Conservation (phyloP, 2,329 filamentous ascomycete genomes). For the Fusarium sp. region DNA sequence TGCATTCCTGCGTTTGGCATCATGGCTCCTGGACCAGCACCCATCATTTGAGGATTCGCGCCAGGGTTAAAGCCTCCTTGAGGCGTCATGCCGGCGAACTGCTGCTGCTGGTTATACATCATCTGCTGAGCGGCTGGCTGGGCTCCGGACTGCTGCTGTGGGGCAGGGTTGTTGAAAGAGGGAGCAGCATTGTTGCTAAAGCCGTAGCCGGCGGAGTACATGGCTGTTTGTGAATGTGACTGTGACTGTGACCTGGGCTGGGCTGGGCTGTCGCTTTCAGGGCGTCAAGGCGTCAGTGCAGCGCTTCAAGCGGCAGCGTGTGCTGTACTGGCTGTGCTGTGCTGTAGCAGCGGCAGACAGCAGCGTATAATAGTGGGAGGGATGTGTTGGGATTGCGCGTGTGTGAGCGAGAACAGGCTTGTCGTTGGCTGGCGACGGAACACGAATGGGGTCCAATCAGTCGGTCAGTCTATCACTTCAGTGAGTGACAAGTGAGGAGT, state of each 20-base stretch:
- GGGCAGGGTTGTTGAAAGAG: constrained; percentile 59
- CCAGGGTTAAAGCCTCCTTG: constrained; percentile 62
- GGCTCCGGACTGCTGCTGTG: constrained; percentile 52
- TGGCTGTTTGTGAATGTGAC: constrained; percentile 42
- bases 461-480: constrained; percentile 12
- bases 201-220: constrained; percentile 67
- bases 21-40: constrained; percentile 66
- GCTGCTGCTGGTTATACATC: constrained; percentile 68
- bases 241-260: constrained; percentile 2
- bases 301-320: constrained; percentile 37
- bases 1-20: constrained; percentile 71
- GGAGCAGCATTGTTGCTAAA: constrained; percentile 64
- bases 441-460: constrained; percentile 30
- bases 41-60: constrained; percentile 66
- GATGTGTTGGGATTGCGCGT: constrained; percentile 21
- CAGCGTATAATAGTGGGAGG: constrained; percentile 15
- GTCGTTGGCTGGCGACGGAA: constrained; percentile 35
- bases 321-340: constrained; percentile 9
- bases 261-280: constrained; percentile 5
- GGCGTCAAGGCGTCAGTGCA: constrained; percentile 33
- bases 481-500: constrained; percentile 14
- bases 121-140: constrained; percentile 60
- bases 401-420: constrained; percentile 29
- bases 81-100: constrained; percentile 64
- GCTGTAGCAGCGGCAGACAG: constrained; percentile 26